Evolutionary conservation across 495 filamentous ascomycete genomes (phyloP).

Genomic region (Lichina pygmaea): DNA sequence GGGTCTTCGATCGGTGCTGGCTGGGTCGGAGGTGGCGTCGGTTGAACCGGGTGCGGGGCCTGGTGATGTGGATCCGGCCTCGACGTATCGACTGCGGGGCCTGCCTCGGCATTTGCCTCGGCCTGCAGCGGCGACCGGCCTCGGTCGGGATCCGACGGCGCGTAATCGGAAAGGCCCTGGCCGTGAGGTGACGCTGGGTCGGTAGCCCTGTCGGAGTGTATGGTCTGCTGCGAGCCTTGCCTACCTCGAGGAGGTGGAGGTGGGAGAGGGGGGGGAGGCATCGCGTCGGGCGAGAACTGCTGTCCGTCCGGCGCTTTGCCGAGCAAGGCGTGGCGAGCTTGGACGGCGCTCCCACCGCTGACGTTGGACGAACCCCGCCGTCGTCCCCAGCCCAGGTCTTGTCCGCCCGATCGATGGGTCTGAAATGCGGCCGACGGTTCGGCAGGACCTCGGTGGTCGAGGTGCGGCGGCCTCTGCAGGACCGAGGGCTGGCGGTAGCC

Average conservation of each 20-base stretch:
- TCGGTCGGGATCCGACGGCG: neutral
- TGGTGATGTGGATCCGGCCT: neutral
- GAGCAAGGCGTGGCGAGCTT: constrained; percentile 29
- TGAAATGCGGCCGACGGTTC: constrained; percentile 88
- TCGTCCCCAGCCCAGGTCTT: constrained; percentile 42
- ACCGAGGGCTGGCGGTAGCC: constrained; percentile 48
- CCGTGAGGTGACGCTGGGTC: neutral
- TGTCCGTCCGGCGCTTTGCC: constrained; percentile 18
- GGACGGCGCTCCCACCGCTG: constrained; percentile 64
- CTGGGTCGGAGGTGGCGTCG: too few species aligned
- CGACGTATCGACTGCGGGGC: too few species aligned
- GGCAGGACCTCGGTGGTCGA: constrained; percentile 39
- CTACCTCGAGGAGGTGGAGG: constrained; percentile 15
- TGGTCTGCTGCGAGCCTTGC: constrained; percentile 18
- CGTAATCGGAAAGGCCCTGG: neutral
- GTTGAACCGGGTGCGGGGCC: too few species aligned
- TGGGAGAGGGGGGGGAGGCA: too few species aligned
- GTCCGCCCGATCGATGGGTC: constrained; percentile 35
- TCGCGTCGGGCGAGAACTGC: constrained; percentile 9
- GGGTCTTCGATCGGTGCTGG: constrained; percentile 8
- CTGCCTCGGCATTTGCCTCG: neutral
- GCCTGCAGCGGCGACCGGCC: neutral
- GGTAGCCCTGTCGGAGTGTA: neutral
- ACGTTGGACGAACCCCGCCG: constrained; percentile 78
- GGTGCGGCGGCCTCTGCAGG: constrained; percentile 38